Conservation (phyloP, 768 basidiomycete species). For the Hirschioporus abietinus region DNA sequence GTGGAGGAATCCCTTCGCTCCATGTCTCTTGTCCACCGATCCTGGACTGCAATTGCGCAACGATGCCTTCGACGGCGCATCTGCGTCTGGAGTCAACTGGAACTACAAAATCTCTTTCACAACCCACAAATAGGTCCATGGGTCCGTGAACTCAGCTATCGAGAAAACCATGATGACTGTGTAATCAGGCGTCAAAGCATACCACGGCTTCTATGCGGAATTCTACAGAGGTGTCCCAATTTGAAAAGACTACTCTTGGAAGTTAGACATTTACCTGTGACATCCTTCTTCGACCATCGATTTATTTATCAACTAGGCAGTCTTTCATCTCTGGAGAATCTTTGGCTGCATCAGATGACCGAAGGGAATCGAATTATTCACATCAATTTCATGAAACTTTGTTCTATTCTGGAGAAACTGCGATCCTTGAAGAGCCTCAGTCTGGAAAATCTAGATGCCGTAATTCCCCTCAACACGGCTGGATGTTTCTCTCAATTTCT, state of each 20-base stretch:
- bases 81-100: not conserved
- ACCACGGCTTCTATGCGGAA: not conserved
- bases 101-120: not conserved
- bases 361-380: not conserved
- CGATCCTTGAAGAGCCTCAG: not conserved
- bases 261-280: not conserved
- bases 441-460: not conserved
- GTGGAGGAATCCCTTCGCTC: not conserved
- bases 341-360: not conserved
- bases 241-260: not conserved
- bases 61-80: not conserved
- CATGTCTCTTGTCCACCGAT: not conserved
- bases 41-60: not conserved
- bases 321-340: not conserved
- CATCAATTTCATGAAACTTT: not conserved
- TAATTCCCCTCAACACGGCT: not conserved
- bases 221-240: not conserved
- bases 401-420: not conserved
- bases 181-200: not conserved
- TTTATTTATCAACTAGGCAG: not conserved
- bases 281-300: not conserved
- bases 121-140: not conserved
- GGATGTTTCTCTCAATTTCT: not conserved
- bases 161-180: not conserved
- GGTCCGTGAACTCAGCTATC: not conserved